Base-by-base conservation (phyloP, 1,284 basidiomycete genomes). In the Ustilago xerochloae region DNA sequence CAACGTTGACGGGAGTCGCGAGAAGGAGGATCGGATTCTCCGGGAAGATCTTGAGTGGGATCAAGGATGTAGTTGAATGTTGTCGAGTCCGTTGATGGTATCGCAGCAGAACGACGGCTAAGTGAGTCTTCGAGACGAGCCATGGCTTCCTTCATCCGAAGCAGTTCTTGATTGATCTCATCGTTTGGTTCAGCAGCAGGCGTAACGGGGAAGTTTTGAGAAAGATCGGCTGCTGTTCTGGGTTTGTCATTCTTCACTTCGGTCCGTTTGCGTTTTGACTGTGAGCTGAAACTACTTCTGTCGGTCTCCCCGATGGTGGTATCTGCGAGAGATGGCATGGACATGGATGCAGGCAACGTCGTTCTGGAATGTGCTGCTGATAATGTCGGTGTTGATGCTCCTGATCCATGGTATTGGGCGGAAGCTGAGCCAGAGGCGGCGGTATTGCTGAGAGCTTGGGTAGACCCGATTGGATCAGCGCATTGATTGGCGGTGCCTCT, bases 401-500 rank as follows among this genome's bases (percentile, higher is more conserved):
- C 51, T 20, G 59, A 58, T 29, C 22, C n/a, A 16, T 45, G 16
- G 5, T 9, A 20, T 20, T 29, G 43, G 24, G 52, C 60, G 1
- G 36, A 5, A 5, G 47, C 29, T 43, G 49, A 18, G 28, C 38
- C n/a, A 10, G 55, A 57, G 26, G n/a, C 35, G 5, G 53, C 33
- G 8, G 8, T 38, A 48, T 9, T 16, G 61, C 26, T 16, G 41
- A n/a, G 30, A 55, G 55, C n/a, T 18, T 51, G 8, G 30, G 51
- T 33, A 3, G 54, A 20, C n/a, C 33, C 51, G 15, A 10, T 58
- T 2, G 68, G 56, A 36, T 71, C 59, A 10, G 59, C 15, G 18
- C 68, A 71, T 28, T 66, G 58, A 33, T 47, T 41, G 1, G 59
- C 35, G 0, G 68, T 71, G 8, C 59, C 68, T 28, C 68, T 52